Percentiles rank a stretch among this genome's conserved stretches.
phyloP scores from a whole-genome alignment of 805 yeast genomes.

The Suhomyces faveliae region DNA sequence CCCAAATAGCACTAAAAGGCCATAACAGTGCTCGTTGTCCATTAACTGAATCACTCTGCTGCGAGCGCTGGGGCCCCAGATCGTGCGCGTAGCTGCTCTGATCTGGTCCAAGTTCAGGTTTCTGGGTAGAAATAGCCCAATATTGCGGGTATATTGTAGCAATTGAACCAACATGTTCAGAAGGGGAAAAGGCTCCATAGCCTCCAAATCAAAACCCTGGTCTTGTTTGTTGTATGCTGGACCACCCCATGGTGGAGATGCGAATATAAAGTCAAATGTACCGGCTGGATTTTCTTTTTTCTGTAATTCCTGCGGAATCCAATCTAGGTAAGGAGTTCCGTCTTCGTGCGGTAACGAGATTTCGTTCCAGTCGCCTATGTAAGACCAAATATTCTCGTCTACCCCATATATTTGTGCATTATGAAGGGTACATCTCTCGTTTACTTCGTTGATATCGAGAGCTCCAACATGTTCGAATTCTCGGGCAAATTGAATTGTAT shows the following conservation, averaged over 20 bases:
- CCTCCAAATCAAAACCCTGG: constrained; percentile 44
- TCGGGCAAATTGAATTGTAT: constrained; percentile 70
- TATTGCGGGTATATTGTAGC: constrained; percentile 41
- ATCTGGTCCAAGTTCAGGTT: constrained; percentile 56
- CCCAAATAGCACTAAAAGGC: constrained; percentile 64
- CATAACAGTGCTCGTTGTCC: constrained; percentile 46
- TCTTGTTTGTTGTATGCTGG: constrained; percentile 50
- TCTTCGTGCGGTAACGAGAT: constrained; percentile 21
- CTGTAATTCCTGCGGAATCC: constrained; percentile 33
- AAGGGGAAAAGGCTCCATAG: constrained; percentile 48
- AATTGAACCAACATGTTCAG: constrained; percentile 45
- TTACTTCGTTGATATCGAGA: constrained; percentile 58
- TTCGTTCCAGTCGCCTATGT: constrained; percentile 50
- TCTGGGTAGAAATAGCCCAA: constrained; percentile 64
- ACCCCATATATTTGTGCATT: constrained; percentile 68
- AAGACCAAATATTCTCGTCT: constrained; percentile 47
- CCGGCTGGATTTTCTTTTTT: constrained; percentile 12
- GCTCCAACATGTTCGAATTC: constrained; percentile 57
- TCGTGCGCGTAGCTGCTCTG: constrained; percentile 41
- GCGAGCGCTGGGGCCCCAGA: constrained; percentile 44
- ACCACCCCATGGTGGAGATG: constrained; percentile 93
- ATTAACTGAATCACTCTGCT: constrained; percentile 48
- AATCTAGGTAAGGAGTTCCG: constrained; percentile 16
- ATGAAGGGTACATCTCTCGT: constrained; percentile 62
- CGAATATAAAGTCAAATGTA: constrained; percentile 55